These are phyloP conservation scores for Suillus variegatus DNA, from an alignment of 768 basidiomycete genomes.

Conservation along the genomic window DNA sequence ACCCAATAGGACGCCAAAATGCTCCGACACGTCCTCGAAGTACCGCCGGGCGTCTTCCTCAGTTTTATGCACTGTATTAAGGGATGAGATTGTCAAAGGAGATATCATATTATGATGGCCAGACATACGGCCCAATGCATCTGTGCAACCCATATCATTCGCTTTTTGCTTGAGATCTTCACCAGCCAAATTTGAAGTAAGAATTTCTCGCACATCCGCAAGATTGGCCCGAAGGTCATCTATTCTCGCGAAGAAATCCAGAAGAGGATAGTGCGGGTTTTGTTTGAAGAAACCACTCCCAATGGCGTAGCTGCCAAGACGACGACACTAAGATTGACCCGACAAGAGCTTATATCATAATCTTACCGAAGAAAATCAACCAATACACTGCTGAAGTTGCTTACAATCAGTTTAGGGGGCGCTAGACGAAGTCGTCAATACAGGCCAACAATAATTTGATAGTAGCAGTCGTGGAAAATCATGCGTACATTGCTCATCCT, in stretches of 20 bases:
- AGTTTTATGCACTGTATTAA: not conserved
- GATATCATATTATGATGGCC: not conserved
- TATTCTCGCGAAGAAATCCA: conserved; percentile 6
- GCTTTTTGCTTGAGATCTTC: conserved; percentile 4
- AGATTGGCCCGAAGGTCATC: conserved; percentile 1
- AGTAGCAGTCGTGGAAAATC: not conserved
- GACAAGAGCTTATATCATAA: not conserved
- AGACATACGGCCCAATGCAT: conserved; percentile 3
- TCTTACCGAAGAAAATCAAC: conserved; percentile 19
- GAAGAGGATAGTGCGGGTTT: not conserved
- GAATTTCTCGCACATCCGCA: not conserved
- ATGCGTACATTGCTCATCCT: not conserved
- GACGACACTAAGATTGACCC: not conserved
- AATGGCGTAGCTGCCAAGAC: conserved; percentile 2
- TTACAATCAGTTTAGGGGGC: conserved; percentile 12
- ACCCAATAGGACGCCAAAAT: conserved; percentile 14
- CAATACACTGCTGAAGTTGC: conserved; percentile 18
- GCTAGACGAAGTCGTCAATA: not conserved
- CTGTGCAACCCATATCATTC: conserved; percentile 4
- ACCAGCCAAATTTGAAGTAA: not conserved
- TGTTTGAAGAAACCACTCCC: conserved; percentile 15
- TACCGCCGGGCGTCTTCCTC: conserved; percentile 7
- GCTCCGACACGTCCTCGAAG: conserved; percentile 13
- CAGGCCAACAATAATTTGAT: too few relatives aligned
- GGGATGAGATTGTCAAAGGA: not conserved